A percentile compares a stretch with the other conserved stretches of the same genome.
phyloP scores from a whole-genome alignment of 2,329 filamentous ascomycete species.

The Clarireedia homoeocarpa region DNA sequence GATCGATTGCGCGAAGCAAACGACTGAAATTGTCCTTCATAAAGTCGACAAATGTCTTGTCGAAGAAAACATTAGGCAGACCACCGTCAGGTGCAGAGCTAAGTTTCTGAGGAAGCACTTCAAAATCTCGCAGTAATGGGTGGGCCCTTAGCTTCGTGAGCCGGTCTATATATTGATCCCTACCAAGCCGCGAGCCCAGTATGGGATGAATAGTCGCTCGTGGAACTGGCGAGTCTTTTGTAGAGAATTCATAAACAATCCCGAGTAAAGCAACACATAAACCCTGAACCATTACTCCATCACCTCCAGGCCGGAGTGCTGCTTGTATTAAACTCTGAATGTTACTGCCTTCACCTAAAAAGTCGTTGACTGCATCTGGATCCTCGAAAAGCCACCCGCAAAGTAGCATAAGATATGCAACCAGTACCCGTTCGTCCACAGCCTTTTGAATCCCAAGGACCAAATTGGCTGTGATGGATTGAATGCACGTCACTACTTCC shows the following conservation, averaged over 20 bases:
- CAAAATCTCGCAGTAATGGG: constrained; percentile 78
- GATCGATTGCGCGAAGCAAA: constrained; percentile 75
- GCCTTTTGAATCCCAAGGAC: constrained; percentile 67
- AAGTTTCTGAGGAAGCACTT: constrained; percentile 68
- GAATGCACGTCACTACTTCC: constrained; percentile 90
- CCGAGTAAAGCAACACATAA: constrained; percentile 79
- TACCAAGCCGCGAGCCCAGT: constrained; percentile 66
- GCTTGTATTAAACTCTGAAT: constrained; percentile 78
- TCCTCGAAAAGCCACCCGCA: constrained; percentile 90
- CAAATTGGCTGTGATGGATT: constrained; percentile 80
- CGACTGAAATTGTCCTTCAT: constrained; percentile 94
- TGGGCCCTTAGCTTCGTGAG: constrained; percentile 71
- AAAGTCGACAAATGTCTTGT: constrained; percentile 81
- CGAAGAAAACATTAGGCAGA: constrained; percentile 77
- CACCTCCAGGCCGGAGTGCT: constrained; percentile 49
- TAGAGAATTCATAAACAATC: constrained; percentile 92
- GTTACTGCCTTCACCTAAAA: constrained; percentile 85
- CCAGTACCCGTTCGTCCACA: constrained; percentile 69
- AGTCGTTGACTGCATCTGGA: constrained; percentile 83
- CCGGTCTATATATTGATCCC: constrained; percentile 80
- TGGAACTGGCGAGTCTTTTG: constrained; percentile 88
- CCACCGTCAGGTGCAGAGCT: constrained; percentile 43
- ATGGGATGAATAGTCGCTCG: constrained; percentile 73
- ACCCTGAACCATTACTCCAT: constrained; percentile 66
- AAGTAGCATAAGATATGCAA: constrained; percentile 85